Conservation (phyloP, 2,329 filamentous ascomycete species). For the Fusarium fujikuroi region DNA sequence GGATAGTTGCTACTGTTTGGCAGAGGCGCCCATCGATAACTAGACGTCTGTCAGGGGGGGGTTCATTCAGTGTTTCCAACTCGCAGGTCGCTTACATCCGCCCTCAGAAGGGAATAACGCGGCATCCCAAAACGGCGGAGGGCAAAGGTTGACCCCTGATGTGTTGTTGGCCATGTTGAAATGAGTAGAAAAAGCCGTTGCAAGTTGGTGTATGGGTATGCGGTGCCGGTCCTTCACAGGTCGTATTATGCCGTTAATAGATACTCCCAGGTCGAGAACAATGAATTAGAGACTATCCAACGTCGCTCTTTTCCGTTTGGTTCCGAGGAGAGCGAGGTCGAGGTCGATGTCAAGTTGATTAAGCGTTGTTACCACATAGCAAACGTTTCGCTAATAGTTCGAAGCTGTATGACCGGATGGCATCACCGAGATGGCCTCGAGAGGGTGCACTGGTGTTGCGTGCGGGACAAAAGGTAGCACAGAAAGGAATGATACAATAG, state of each 20-base stretch:
- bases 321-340: background rate
- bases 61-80: background rate
- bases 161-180: slow-evolving; percentile 47
- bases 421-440: slow-evolving; percentile 22
- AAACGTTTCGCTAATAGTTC: background rate
- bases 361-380: slow-evolving; percentile 10
- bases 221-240: slow-evolving; percentile 6
- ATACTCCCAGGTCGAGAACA: background rate
- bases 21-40: slow-evolving; percentile 68
- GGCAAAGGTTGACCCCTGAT: slow-evolving; percentile 64
- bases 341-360: background rate
- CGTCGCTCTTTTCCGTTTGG: background rate
- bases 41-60: slow-evolving; percentile 46
- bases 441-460: slow-evolving; percentile 5
- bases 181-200: background rate
- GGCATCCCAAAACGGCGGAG: slow-evolving; percentile 75
- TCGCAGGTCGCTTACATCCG: slow-evolving; percentile 68
- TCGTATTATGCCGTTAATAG: background rate
- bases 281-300: slow-evolving; percentile 1
- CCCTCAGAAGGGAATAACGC: slow-evolving; percentile 66
- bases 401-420: slow-evolving; percentile 13
- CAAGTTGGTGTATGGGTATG: background rate
- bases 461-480: slow-evolving; percentile 11
- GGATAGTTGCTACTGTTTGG: slow-evolving; percentile 59
- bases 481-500: slow-evolving; percentile 4